A percentile compares a stretch with the other conserved stretches of the same genome.
These are phyloP conservation scores for Quambalaria eucalypti DNA, from an alignment of 1,284 basidiomycete genomes.

Conservation along the genomic window DNA sequence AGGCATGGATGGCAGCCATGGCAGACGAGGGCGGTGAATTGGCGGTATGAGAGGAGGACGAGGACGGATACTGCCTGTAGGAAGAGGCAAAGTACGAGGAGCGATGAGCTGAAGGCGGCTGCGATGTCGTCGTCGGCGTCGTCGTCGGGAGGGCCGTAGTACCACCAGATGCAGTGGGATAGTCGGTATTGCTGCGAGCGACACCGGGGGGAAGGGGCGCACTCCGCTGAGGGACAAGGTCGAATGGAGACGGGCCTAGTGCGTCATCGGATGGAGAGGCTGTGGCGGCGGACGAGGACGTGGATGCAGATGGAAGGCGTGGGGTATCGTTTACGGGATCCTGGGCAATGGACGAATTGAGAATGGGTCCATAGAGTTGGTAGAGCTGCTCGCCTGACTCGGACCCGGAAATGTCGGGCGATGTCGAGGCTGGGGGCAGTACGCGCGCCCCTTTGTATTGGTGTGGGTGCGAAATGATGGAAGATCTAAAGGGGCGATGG, in stretches of 20 bases:
- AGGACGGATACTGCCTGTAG: conserved; percentile 12
- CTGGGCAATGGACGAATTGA: conserved; percentile 10
- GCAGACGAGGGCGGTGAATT: conserved; percentile 4
- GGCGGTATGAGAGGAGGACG: conserved; percentile 11
- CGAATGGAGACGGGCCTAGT: no score
- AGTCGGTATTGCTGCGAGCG: neutral
- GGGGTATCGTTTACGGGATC: no score
- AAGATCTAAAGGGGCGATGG: neutral
- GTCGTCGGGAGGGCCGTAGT: no score
- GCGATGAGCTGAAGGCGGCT: conserved; percentile 5
- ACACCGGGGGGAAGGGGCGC: conserved; percentile 15
- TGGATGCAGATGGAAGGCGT: no score
- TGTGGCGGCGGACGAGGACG: no score
- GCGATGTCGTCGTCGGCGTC: no score
- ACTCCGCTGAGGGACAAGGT: conserved; percentile 34
- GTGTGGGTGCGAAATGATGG: neutral
- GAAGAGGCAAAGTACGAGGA: conserved; percentile 12
- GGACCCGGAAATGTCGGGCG: neutral
- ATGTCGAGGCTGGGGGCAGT: neutral
- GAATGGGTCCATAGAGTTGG: neutral
- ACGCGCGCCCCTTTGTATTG: neutral
- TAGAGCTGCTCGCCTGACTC: neutral
- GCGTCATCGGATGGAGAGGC: no score
- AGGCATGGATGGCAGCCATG: no score
- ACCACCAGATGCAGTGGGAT: conserved; percentile 3